Conservation (phyloP, 257 asterid genomes). For the Capsicum chinense region DNA sequence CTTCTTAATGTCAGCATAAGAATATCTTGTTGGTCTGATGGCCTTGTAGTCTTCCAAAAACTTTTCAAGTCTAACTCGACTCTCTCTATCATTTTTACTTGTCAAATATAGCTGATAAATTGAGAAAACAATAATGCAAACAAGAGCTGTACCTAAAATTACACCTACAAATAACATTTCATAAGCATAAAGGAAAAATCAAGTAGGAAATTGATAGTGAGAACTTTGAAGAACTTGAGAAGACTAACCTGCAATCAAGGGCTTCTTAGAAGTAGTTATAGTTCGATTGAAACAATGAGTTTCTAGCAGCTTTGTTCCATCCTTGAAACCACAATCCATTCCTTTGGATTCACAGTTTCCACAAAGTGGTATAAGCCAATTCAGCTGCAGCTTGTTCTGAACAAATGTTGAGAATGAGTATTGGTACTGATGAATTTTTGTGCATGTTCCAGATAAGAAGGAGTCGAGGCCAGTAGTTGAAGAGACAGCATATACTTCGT, state of each 20-base stretch:
- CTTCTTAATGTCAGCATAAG: not conserved
- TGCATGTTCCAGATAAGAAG: not conserved
- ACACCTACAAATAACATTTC: not conserved
- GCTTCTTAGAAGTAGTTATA: not conserved
- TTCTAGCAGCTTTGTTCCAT: not conserved
- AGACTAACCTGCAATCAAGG: not conserved
- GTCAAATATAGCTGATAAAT: not conserved
- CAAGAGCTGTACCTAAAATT: not conserved
- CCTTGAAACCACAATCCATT: constrained; percentile 24
- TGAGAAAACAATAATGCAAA: not conserved
- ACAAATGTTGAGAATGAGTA: not conserved
- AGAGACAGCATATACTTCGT: not conserved
- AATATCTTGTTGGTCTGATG: not conserved
- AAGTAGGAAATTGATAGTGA: not conserved
- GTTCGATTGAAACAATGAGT: constrained; percentile 24
- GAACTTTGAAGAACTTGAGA: not conserved
- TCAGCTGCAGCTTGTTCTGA: not conserved
- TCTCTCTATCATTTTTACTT: not conserved
- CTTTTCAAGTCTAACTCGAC: constrained; percentile 16
- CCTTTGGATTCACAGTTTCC: not conserved
- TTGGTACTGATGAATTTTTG: not conserved
- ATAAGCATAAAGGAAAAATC: not conserved
- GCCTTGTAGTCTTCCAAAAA: constrained; percentile 15
- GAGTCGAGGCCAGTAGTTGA: fast-evolving
- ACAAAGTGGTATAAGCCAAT: not conserved